These are phyloP conservation scores for Teratosphaeria destructans DNA, from an alignment of 2,329 filamentous ascomycete genomes.

Conservation along the genomic window DNA sequence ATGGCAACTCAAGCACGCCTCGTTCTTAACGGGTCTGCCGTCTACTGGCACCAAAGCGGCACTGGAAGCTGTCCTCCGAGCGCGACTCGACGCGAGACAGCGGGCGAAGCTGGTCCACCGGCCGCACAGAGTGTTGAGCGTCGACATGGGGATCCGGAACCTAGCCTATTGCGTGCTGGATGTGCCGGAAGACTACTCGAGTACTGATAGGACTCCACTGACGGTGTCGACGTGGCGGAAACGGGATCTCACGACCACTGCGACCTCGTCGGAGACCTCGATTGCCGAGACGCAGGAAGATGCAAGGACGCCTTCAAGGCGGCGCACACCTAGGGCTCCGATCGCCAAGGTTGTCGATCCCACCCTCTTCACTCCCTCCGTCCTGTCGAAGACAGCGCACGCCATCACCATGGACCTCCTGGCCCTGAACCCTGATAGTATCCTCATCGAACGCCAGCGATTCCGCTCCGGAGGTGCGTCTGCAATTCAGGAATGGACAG, in stretches of 20 bases:
- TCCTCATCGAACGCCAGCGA: constrained; percentile 60
- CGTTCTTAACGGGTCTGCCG: constrained; percentile 50
- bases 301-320: background rate
- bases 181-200: constrained; percentile 2
- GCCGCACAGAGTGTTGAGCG: constrained; percentile 51
- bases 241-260: constrained; percentile 17
- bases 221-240: constrained; percentile 29
- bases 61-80: constrained; percentile 29
- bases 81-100: background rate
- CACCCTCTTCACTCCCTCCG: constrained; percentile 32
- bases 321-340: background rate
- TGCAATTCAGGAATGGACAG: constrained; percentile 69
- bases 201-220: constrained; percentile 3
- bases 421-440: constrained; percentile 49
- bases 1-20: constrained; percentile 47
- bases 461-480: constrained; percentile 54
- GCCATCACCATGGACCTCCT: constrained; percentile 43
- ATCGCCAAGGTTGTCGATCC: constrained; percentile 1
- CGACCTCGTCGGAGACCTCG: background rate
- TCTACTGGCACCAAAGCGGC: constrained; percentile 49
- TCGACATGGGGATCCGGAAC: constrained; percentile 79
- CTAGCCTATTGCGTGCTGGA: constrained; percentile 57
- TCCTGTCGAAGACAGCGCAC: constrained; percentile 48
- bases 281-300: background rate
- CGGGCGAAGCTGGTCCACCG: background rate